phyloP scores from a whole-genome alignment of 148 eudicot genomes.

The Persicaria maculosa region DNA sequence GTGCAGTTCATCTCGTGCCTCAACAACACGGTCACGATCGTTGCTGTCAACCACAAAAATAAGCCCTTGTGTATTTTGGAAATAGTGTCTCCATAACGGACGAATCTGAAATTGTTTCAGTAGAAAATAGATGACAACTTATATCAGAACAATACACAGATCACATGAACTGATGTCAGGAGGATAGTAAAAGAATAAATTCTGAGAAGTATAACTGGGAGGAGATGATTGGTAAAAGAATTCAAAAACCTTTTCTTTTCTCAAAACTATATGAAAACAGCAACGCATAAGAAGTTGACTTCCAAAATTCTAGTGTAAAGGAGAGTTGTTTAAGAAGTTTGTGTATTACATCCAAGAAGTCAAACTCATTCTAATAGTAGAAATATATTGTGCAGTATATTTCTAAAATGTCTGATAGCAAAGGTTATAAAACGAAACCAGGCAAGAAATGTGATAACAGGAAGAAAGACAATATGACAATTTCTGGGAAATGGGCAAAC shows the following conservation, averaged over 20 bases:
- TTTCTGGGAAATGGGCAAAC: too few species aligned
- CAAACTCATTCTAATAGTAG: not conserved
- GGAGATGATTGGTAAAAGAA: not conserved
- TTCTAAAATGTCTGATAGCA: not conserved
- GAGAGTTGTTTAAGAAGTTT: not conserved
- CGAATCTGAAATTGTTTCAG: constrained; percentile 38
- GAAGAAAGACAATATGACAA: not conserved
- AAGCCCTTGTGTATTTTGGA: constrained; percentile 52
- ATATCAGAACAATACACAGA: not conserved
- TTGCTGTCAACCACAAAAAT: constrained; percentile 57
- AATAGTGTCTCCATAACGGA: constrained; percentile 67
- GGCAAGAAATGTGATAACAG: not conserved
- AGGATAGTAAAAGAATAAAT: not conserved
- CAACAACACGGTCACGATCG: constrained; percentile 54
- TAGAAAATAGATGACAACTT: not conserved
- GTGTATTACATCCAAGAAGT: not conserved
- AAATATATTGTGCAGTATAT: not conserved
- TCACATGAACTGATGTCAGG: not conserved
- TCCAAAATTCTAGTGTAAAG: not conserved
- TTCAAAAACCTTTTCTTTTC: not conserved
- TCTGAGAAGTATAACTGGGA: not conserved
- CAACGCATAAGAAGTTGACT: not conserved
- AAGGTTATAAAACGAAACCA: not conserved
- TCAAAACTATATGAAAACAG: not conserved
- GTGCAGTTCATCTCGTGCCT: constrained; percentile 55